Percentiles rank a stretch among this genome's conserved stretches.
Evolutionary conservation across 2,329 filamentous ascomycete species (phyloP).

Genomic region (Metarhizium robertsii): DNA sequence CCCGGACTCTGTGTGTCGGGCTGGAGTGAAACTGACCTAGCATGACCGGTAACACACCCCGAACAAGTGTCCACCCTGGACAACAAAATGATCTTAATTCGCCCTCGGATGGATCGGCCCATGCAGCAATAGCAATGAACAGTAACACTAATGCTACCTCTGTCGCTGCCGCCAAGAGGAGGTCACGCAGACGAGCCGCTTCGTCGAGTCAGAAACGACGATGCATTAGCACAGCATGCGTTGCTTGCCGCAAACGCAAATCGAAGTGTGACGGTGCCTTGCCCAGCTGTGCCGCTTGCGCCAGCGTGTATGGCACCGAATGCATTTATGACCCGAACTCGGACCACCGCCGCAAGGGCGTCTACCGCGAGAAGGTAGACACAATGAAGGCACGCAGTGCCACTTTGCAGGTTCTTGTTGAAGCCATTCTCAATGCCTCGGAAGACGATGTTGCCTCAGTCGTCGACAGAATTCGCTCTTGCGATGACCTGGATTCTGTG

Average conservation of each 20-base stretch:
- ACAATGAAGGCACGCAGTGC: slow-evolving; percentile 78
- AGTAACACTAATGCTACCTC: slow-evolving; percentile 6
- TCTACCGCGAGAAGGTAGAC: slow-evolving; percentile 90
- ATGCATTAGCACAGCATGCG: slow-evolving; percentile 77
- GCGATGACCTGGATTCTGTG: slow-evolving; percentile 55
- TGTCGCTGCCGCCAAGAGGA: slow-evolving; percentile 32
- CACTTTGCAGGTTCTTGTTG: slow-evolving; percentile 84
- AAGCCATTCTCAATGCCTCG: slow-evolving; percentile 82
- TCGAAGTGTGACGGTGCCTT: slow-evolving; percentile 88
- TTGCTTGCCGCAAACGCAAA: slow-evolving; percentile 70
- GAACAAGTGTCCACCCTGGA: not conserved
- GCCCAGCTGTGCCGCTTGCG: slow-evolving; percentile 90
- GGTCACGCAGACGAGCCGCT: slow-evolving; percentile 39
- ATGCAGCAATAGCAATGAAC: not conserved
- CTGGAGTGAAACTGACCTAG: not conserved
- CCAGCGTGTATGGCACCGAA: slow-evolving; percentile 82
- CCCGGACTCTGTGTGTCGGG: not conserved
- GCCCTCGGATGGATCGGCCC: not conserved
- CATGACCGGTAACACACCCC: slow-evolving; percentile 1
- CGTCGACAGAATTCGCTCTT: slow-evolving; percentile 79
- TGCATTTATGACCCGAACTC: slow-evolving; percentile 95
- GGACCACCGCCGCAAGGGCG: slow-evolving; percentile 90
- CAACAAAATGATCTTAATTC: not conserved
- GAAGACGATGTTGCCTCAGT: slow-evolving; percentile 78
- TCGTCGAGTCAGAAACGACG: slow-evolving; percentile 53